These are phyloP conservation scores for Penicillium sp. DNA, from an alignment of 2,329 filamentous ascomycete species.

Conservation along the genomic window DNA sequence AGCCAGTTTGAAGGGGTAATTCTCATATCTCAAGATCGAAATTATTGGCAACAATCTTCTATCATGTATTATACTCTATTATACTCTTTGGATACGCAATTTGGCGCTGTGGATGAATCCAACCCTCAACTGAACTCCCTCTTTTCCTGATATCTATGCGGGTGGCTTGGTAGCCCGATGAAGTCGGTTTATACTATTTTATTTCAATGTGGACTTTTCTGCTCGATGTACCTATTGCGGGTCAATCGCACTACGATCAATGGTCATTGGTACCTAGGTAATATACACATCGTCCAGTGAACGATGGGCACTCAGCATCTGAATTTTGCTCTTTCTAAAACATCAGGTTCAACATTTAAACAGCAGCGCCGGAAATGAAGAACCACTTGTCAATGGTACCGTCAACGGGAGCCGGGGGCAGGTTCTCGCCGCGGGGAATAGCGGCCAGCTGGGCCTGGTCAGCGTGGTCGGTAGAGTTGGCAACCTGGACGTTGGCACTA, in stretches of 20 bases:
- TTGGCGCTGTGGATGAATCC: constrained; percentile 5
- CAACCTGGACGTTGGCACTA: constrained; percentile 67
- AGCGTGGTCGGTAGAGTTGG: constrained; percentile 67
- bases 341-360: constrained; percentile 47
- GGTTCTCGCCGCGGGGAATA: constrained; percentile 73
- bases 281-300: constrained; percentile 3
- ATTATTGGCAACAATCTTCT: constrained; percentile 5
- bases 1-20: constrained; percentile 61
- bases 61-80: constrained; percentile 19
- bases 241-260: too few relatives aligned
- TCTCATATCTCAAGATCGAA: constrained; percentile 1
- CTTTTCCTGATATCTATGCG: too few relatives aligned
- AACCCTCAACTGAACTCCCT: background rate
- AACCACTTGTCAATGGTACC: constrained; percentile 99
- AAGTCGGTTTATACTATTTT: too few relatives aligned
- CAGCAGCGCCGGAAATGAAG: constrained; percentile 97
- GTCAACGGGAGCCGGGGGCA: constrained; percentile 82
- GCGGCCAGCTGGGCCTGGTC: constrained; percentile 64
- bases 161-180: too few relatives aligned
- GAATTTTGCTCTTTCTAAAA: constrained; percentile 24
- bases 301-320: constrained; percentile 8
- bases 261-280: background rate
- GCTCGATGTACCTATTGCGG: too few relatives aligned
- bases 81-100: constrained; percentile 7
- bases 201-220: too few relatives aligned